Evolutionary conservation across 78 protist species (phyloP), one percentile per base, ranked within the genome.

Genomic region (Protostelium mycophagum): DNA sequence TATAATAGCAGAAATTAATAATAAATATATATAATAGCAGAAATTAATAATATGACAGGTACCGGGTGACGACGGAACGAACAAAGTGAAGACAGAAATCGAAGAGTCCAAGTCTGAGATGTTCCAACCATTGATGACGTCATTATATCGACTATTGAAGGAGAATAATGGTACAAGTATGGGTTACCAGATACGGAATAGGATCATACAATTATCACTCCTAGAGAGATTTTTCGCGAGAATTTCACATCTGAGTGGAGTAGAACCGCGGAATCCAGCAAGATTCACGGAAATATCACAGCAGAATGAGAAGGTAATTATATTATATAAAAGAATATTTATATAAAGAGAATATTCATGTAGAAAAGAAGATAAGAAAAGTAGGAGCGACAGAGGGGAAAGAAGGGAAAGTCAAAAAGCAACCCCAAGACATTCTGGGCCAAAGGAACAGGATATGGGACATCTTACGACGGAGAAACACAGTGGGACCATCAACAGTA

Each of bases 371-470:
- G n/a, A n/a, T n/a, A n/a, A n/a, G n/a, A n/a, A 51, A 51, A 51
- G 73, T 25, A 5, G 16, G 73, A 16, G 16, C 73, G 73, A 16
- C 73, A 51, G 16, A 51, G 73, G 16, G 16, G 73, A 51, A 51
- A 51, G 73, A 16, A 16, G 31, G 73, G 73, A 16, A 51, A 51
- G 16, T 51, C 73, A 16, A 51, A 51, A 16, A 16, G 31, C 31
- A 51, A 51, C 73, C 31, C 73, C 5, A 51, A 51, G 73, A 51
- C 73, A 16, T 83, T 36, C 35, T 94, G 96, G 96, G 96, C 94
- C 23, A 94, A 91, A 51, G 96, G 96, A 28, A 94, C 96, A 1
- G 96, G 96, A 29, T 94, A 94, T 86, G 96, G 96, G 29, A 35
- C 88, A 37, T 92, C 93, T 29, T 37, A 28, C 34, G 36, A 38